Base-by-base conservation (phyloP, 164 flowering plant species). In the Brasenia schreberi region DNA sequence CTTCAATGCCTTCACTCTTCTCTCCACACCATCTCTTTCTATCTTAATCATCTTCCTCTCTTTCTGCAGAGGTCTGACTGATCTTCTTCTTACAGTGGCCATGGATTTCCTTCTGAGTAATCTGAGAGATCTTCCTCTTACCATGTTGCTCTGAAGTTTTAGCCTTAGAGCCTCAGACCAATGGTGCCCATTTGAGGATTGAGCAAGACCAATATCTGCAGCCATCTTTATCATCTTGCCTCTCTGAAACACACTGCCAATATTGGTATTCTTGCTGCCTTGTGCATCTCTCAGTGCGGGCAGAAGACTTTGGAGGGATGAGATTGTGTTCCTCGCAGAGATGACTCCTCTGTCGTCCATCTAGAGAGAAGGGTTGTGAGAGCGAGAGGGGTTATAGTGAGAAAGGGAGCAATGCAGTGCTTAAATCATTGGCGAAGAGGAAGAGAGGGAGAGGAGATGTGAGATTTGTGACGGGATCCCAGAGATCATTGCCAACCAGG, bases 401-500 rank as follows among this genome's bases (percentile, higher is more conserved):
- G 23, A n/a, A 0, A n/a, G n/a, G 65, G 19, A 61, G 7, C 70
- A 7, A 18, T 39, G 61, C n/a, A 42, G n/a, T 70, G 62, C 71
- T 65, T 80, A 76, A 81, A 77, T 76, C 73, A 73, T 74, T 78
- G 78, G 64, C 19, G 67, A 65, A 75, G 58, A 64, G 56, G 16
- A 33, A 33, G 39, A 33, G 4, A 33, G 39, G 39, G 39, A 33
- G 39, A 33, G 4, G 4, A 33, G 39, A 33, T 33, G 56, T 14
- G 56, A 49, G 56, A 9, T 49, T 14, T 49, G 56, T 49, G 56
- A 14, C 39, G 56, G 9, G 12, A 49, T 45, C 67, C 75, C 73
- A 77, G 76, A 77, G 73, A 77, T 77, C 81, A 79, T 77, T 77
- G 85, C 77, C 85, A 81, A 76, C 82, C 71, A 69, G 69, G 79